These are phyloP conservation scores for Vaccinium vitisidaea DNA, from an alignment of 148 eudicot genomes.

Conservation along the genomic window DNA sequence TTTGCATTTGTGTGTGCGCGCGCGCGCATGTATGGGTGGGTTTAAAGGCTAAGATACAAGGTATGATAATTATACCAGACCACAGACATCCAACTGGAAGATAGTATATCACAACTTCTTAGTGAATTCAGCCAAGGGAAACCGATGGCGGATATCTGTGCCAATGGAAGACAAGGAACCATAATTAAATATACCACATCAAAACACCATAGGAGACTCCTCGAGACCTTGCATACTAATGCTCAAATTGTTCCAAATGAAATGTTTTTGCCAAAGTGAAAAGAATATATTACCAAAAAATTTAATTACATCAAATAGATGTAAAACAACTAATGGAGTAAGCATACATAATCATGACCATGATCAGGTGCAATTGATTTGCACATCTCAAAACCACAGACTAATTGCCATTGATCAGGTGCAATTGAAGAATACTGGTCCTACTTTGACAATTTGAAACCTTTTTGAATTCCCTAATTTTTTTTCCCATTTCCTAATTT, in stretches of 20 bases:
- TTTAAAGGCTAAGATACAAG: neutral
- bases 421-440: neutral
- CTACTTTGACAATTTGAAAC: too few species aligned
- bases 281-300: too few species aligned
- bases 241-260: too few species aligned
- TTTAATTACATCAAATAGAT: too few species aligned
- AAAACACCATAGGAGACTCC: too few species aligned
- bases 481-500: too few species aligned
- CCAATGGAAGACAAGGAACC: constrained; percentile 9
- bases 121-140: constrained; percentile 64
- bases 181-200: neutral
- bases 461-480: too few species aligned
- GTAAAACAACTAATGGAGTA: too few species aligned
- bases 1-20: neutral
- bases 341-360: too few species aligned
- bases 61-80: constrained; percentile 59
- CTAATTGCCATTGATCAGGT: neutral
- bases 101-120: constrained; percentile 72
- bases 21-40: neutral
- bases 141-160: constrained; percentile 50
- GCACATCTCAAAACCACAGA: too few species aligned
- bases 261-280: too few species aligned
- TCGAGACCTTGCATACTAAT: too few species aligned
- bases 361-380: neutral
- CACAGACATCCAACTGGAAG: constrained; percentile 85